These are phyloP conservation scores for Akanthomyces lecanii DNA, from an alignment of 2,329 filamentous ascomycete genomes.

Conservation along the genomic window DNA sequence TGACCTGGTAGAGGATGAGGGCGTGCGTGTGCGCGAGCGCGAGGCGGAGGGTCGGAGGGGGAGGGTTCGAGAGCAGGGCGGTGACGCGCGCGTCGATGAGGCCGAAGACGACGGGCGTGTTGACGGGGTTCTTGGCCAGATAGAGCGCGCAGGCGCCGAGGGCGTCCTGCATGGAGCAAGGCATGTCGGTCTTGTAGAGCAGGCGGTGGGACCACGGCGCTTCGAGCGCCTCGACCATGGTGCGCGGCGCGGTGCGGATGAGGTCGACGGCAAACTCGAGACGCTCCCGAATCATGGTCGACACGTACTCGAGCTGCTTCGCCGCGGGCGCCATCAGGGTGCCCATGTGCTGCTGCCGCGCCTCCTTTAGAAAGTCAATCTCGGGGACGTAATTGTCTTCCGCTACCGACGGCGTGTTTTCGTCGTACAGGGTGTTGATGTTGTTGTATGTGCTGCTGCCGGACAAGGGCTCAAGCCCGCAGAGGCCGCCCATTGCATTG, in stretches of 20 bases:
- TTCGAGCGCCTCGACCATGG: constrained; percentile 45
- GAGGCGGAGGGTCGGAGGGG: constrained; percentile 26
- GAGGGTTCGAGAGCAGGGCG: constrained; percentile 35
- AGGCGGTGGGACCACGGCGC: constrained; percentile 51
- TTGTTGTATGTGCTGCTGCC: background rate
- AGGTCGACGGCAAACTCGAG: constrained; percentile 45
- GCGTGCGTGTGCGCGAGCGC: constrained; percentile 43
- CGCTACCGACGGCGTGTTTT: background rate
- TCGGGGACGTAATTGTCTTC: background rate
- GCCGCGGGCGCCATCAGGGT: constrained; percentile 21
- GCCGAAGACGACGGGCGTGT: constrained; percentile 44
- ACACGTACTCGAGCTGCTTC: constrained; percentile 22
- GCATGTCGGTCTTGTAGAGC: constrained; percentile 51
- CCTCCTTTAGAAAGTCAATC: background rate
- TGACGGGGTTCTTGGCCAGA: constrained; percentile 44
- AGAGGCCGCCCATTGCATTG: constrained; percentile 6
- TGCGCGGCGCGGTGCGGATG: constrained; percentile 45
- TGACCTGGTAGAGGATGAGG: constrained; percentile 46
- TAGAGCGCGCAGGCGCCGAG: constrained; percentile 51
- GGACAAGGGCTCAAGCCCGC: background rate
- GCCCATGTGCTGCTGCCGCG: background rate
- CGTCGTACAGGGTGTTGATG: background rate
- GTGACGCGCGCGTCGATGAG: constrained; percentile 42
- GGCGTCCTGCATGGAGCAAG: constrained; percentile 48
- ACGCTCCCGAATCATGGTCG: constrained; percentile 29